Evolutionary conservation across 2,329 filamentous ascomycete species (phyloP).

Genomic region (Oidium heveae): DNA sequence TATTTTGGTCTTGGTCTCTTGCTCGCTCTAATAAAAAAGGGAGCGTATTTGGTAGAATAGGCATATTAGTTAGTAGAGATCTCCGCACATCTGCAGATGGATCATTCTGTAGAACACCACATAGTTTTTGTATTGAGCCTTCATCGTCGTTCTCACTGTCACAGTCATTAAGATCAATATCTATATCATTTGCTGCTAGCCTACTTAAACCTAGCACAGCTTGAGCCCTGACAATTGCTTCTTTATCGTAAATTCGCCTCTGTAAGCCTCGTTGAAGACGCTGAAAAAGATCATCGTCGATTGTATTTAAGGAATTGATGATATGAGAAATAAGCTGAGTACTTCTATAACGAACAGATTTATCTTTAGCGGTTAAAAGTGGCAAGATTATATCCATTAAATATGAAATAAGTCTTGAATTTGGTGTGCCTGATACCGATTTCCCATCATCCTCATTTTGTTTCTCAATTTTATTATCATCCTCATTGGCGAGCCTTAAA

Average conservation of each 20-base stretch:
- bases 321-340: conserved; percentile 80
- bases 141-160: conserved; percentile 41
- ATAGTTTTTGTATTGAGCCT: conserved; percentile 55
- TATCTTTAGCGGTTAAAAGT: conserved; percentile 70
- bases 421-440: conserved; percentile 49
- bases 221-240: conserved; percentile 74
- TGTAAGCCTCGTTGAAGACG: conserved; percentile 55
- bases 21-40: conserved; percentile 77
- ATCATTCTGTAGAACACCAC: conserved; percentile 80
- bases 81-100: conserved; percentile 81
- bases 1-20: conserved; percentile 64
- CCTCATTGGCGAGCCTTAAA: conserved; percentile 43
- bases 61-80: conserved; percentile 73
- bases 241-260: conserved; percentile 78
- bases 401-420: conserved; percentile 47
- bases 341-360: conserved; percentile 67
- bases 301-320: conserved; percentile 73
- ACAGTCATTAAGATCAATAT: conserved; percentile 43
- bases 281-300: conserved; percentile 79
- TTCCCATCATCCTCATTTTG: conserved; percentile 42
- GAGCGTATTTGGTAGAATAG: conserved; percentile 56
- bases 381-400: conserved; percentile 52
- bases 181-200: conserved; percentile 53
- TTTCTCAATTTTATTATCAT: conserved; percentile 39
- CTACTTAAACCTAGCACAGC: conserved; percentile 76